Base-by-base conservation (phyloP, 768 basidiomycete species). In the Rhizopogon vesiculosus region DNA sequence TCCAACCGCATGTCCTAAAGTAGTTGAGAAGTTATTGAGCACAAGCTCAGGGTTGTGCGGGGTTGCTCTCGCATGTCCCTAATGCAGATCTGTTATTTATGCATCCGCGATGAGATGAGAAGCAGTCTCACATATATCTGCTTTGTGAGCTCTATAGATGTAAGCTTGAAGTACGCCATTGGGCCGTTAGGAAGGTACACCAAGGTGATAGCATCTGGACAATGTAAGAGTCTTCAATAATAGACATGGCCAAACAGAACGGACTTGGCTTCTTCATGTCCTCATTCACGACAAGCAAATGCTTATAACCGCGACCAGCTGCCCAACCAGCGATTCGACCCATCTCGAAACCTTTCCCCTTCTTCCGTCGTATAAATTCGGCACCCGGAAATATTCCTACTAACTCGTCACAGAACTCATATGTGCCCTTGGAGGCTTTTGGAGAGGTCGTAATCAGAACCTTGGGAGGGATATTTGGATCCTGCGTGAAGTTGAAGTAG, bases 31-130 rank as follows among this genome's bases (percentile, higher is more conserved):
- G 61, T 87, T 87, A 70, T 98, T 98, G 33, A 99, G 78, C 53
- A 98, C 89, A 41, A 98, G 85, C 70, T 99, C 97, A 42, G 97
- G 97, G 63, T 90, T 79, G 68, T 99, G 97, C 3, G 92, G 82
- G 3, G 95, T 95, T 29, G 95, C 85, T 59, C 89, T 82, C 38
- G 94, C 97, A 71, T 96, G 96, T 18, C 93, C 92, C 91, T 95
- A 1, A 42, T 38, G 48, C 54, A 39, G 45, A 58, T 50, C 59
- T 40, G 62, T 54, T 53, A 45, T 28, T 9, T 57, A 18, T 41
- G 18, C 22, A 51, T 19, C 22, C n/a, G 19, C 13, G 9, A 22
- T 38, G 0, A 8, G 13, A 40, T n/a, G 8, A 29, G 45, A 50
- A 13, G 42, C 43, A 5, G 19, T 72, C 87, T 13, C 61, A 93